Evolutionary conservation across 2,329 filamentous ascomycete species (phyloP).

Genomic region (Chaetomium olivaceum): DNA sequence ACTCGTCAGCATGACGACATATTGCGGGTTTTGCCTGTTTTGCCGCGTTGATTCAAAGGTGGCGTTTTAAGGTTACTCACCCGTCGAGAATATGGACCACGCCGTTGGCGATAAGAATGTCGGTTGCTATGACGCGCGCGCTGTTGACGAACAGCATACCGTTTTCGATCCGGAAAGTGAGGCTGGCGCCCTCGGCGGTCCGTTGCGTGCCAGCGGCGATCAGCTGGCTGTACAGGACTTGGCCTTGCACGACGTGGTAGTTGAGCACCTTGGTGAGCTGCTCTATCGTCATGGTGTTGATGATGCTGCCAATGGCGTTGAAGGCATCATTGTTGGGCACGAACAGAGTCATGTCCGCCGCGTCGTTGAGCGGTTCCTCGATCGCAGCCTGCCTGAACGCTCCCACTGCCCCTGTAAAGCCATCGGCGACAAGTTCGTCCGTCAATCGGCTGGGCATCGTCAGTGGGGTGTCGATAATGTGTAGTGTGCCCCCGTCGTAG

Average conservation of each 20-base stretch:
- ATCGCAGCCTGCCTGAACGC: conserved; percentile 49
- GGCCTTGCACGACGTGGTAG: conserved; percentile 64
- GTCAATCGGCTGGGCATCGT: conserved; percentile 48
- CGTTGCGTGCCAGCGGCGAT: conserved; percentile 37
- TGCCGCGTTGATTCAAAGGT: no score
- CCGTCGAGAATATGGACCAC: conserved; percentile 60
- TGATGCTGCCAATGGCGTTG: conserved; percentile 54
- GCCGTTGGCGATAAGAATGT: conserved; percentile 56
- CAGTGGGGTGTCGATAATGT: conserved; percentile 53
- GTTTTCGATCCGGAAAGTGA: conserved; percentile 47
- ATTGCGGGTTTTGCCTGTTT: background rate
- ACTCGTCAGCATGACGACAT: background rate
- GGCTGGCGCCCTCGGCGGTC: conserved; percentile 49
- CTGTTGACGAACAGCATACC: conserved; percentile 50
- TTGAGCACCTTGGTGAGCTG: conserved; percentile 55
- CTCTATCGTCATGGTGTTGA: conserved; percentile 48
- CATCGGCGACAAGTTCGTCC: conserved; percentile 43
- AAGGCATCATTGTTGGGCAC: conserved; percentile 63
- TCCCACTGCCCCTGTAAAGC: conserved; percentile 49
- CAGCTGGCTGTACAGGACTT: conserved; percentile 52
- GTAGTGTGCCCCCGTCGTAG: conserved; percentile 57
- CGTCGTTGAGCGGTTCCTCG: conserved; percentile 42
- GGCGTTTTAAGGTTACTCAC: conserved; percentile 40
- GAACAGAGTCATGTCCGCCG: conserved; percentile 61
- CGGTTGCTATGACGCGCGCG: conserved; percentile 50